Evolutionary conservation across 805 yeast genomes (phyloP), one percentile per base, ranked within the genome.

Genomic region (Lachancea sp.): DNA sequence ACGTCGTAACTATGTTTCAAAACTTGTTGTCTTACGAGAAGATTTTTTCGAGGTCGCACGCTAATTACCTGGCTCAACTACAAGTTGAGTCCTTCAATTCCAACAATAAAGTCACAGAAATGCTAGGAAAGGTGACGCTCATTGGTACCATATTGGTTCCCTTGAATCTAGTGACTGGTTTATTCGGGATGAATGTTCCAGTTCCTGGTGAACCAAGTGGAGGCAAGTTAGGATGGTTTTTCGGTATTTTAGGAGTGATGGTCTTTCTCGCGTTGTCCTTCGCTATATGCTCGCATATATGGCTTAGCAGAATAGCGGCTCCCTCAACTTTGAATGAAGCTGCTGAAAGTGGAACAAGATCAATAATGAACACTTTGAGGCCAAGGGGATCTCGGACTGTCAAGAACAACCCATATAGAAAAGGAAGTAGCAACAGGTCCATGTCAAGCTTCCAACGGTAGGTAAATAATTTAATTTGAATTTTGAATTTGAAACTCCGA

Each of bases 1-100:
- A 89, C 74, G 83, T 90, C 55, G 80, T 89, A 43, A 90, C 97
- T 13, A 90, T 90, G 97, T 83, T 78, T 63, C 96, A 88, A 65
- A 89, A 87, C 56, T 71, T 90, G 58, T 64, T 81, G 31, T 84
- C 95, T 3, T 89, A 87, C 58, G 98, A 90, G 60, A 89, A 89
- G 72, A 90, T 90, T 54, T 83, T 90, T 58, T 80, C 94, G 33
- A 75, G 97, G 51, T 82, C 95, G 1, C 97, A 90, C 60, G 74
- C 95, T 13, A 90, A 89, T 56, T 90, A 90, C 61, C 69, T 90
- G 60, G 96, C 97, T 0, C 96, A 88, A 56, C 68, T 90, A 51
- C 97, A 89, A 64, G 96, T 90, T 31, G 95, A 87, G 63, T 82
- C 94, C 1, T 87, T 90, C 59, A 74, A 83, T 55, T 75, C 96